These are phyloP conservation scores for Colletotrichum sp. DNA, from an alignment of 2,329 filamentous ascomycete species.

Conservation along the genomic window DNA sequence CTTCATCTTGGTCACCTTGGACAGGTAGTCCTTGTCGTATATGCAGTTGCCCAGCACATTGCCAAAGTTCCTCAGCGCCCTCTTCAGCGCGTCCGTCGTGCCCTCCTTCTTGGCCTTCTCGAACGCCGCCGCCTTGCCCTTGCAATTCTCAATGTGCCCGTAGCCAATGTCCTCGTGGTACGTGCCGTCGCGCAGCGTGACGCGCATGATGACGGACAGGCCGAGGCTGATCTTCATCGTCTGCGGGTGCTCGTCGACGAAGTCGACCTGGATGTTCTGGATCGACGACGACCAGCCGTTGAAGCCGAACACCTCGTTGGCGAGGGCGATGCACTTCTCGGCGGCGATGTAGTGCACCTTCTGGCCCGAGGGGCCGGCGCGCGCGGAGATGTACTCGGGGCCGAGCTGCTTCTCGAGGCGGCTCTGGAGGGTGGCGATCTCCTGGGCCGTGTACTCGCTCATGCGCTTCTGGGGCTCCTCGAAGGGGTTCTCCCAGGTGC, in stretches of 20 bases:
- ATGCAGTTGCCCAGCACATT: slow-evolving; percentile 98
- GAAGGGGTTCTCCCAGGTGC: slow-evolving; percentile 75
- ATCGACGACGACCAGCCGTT: slow-evolving; percentile 98
- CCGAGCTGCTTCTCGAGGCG: slow-evolving; percentile 92
- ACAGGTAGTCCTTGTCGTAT: slow-evolving; percentile 94
- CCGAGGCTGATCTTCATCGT: slow-evolving; percentile 84
- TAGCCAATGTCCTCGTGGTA: slow-evolving; percentile 98
- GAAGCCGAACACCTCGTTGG: slow-evolving; percentile 95
- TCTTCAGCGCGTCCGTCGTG: slow-evolving; percentile 91
- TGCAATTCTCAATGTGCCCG: slow-evolving; percentile 94
- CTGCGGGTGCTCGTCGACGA: slow-evolving; percentile 84
- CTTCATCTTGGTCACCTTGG: slow-evolving; percentile 90
- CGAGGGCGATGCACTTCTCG: slow-evolving; percentile 94
- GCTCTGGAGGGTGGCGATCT: slow-evolving; percentile 87
- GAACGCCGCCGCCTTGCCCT: slow-evolving; percentile 93
- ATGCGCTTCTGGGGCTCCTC: slow-evolving; percentile 73
- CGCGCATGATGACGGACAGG: slow-evolving; percentile 86
- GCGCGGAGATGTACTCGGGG: slow-evolving; percentile 91
- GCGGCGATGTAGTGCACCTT: slow-evolving; percentile 95
- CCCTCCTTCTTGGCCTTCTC: slow-evolving; percentile 99
- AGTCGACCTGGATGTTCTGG: slow-evolving; percentile 92
- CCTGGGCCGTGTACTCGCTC: slow-evolving; percentile 82
- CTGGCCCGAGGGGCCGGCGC: slow-evolving; percentile 80
- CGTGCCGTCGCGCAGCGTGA: slow-evolving; percentile 92
- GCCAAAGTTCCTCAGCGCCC: slow-evolving; percentile 88